Percentiles rank a stretch among this genome's conserved stretches.
Evolutionary conservation across 2,329 filamentous ascomycete genomes (phyloP).

Genomic region (Talaromyces sp.): DNA sequence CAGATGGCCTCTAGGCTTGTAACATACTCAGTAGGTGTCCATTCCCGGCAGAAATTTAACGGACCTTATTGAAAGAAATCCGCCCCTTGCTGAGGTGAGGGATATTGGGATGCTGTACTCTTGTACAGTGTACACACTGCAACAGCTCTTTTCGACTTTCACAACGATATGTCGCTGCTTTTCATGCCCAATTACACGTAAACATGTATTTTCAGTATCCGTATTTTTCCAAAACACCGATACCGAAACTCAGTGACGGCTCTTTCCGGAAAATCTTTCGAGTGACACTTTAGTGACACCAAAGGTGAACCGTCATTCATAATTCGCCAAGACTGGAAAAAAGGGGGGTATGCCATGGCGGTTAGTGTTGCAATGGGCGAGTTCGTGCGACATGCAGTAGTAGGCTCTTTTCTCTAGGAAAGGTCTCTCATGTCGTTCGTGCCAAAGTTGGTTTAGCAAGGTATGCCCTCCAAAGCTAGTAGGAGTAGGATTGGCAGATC

Average conservation of each 20-base stretch:
- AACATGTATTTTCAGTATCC: neutral
- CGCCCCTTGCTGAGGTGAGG: slow-evolving; percentile 8
- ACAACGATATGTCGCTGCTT: neutral
- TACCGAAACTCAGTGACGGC: neutral
- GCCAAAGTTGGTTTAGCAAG: neutral
- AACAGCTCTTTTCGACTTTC: neutral
- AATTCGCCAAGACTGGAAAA: neutral
- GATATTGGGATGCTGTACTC: neutral
- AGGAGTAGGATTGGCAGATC: neutral
- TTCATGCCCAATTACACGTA: neutral
- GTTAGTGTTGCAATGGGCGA: neutral
- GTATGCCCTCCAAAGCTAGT: neutral
- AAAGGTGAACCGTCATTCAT: neutral
- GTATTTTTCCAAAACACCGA: neutral
- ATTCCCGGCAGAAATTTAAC: neutral
- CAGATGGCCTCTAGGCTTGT: no score
- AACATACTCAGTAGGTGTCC: neutral
- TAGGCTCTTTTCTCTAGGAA: neutral
- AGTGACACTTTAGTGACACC: neutral
- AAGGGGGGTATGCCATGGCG: neutral
- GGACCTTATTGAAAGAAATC: neutral
- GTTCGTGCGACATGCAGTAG: neutral
- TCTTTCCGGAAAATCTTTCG: neutral
- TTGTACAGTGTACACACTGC: neutral
- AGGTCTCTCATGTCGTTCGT: neutral